phyloP scores from a whole-genome alignment of 2,329 filamentous ascomycete species.

The Teratosphaeria epicoccoides region DNA sequence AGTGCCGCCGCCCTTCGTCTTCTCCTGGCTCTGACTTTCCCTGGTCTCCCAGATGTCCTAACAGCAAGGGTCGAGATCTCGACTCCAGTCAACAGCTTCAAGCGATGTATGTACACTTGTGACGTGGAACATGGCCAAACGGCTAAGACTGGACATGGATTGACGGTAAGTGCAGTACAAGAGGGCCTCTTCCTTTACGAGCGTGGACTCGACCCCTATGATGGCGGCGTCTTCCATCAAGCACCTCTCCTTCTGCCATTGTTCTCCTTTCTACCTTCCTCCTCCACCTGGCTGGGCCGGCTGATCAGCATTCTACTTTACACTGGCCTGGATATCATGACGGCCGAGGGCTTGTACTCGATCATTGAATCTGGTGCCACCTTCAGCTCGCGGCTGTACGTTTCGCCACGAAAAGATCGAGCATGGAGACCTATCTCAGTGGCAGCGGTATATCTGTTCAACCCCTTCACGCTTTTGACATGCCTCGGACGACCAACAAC shows the following conservation, averaged over 20 bases:
- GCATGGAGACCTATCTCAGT: conserved; percentile 65
- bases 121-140: neutral
- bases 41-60: conserved; percentile 70
- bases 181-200: conserved; percentile 94
- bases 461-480: conserved; percentile 83
- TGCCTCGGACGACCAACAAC: conserved; percentile 84
- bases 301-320: conserved; percentile 67
- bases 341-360: conserved; percentile 64
- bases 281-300: conserved; percentile 37
- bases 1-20: conserved; percentile 70
- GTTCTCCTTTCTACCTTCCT: conserved; percentile 77
- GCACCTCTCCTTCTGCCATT: conserved; percentile 80
- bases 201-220: conserved; percentile 92
- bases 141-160: conserved; percentile 16
- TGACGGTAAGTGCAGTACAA: conserved; percentile 54
- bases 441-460: conserved; percentile 84
- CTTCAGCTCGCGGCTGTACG: conserved; percentile 60
- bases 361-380: conserved; percentile 78
- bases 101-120: conserved; percentile 58
- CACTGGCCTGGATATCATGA: conserved; percentile 67
- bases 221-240: conserved; percentile 74
- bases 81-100: conserved; percentile 95
- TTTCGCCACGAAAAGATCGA: conserved; percentile 65
- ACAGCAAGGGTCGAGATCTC: conserved; percentile 92
- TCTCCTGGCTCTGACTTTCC: conserved; percentile 69